These are phyloP conservation scores for Neurospora hispaniola DNA, from an alignment of 495 filamentous ascomycete genomes.

Conservation along the genomic window DNA sequence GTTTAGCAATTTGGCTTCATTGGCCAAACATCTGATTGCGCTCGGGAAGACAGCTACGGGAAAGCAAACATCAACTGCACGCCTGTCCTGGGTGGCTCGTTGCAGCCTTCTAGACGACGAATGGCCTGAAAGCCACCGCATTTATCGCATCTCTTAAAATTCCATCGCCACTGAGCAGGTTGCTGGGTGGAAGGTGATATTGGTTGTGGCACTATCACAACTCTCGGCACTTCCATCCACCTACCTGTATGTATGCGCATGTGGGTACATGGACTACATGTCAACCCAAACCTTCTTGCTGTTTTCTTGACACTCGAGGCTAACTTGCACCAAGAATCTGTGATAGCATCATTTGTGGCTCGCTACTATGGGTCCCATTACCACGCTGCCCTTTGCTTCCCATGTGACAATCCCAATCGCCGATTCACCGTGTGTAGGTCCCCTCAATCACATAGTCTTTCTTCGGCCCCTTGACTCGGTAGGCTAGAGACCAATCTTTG, in stretches of 20 bases:
- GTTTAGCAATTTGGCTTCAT: background rate
- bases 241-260: background rate
- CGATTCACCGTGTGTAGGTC: slow-evolving; percentile 28
- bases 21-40: background rate
- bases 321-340: background rate
- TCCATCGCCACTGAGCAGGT: background rate
- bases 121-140: background rate
- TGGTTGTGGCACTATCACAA: background rate
- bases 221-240: background rate
- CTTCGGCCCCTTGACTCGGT: slow-evolving; percentile 53
- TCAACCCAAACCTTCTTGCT: background rate
- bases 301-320: background rate
- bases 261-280: background rate
- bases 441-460: slow-evolving; percentile 56
- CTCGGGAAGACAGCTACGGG: background rate
- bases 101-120: background rate
- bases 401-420: background rate
- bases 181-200: background rate
- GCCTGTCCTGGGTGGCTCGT: background rate
- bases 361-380: background rate
- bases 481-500: slow-evolving; percentile 43
- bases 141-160: background rate
- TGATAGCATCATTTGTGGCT: background rate
- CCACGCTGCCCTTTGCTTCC: background rate
- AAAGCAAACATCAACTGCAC: background rate